Percentiles rank a stretch among this genome's conserved stretches.
Conservation (phyloP, 345 rosid species). For the Rubroshorea leprosula region DNA sequence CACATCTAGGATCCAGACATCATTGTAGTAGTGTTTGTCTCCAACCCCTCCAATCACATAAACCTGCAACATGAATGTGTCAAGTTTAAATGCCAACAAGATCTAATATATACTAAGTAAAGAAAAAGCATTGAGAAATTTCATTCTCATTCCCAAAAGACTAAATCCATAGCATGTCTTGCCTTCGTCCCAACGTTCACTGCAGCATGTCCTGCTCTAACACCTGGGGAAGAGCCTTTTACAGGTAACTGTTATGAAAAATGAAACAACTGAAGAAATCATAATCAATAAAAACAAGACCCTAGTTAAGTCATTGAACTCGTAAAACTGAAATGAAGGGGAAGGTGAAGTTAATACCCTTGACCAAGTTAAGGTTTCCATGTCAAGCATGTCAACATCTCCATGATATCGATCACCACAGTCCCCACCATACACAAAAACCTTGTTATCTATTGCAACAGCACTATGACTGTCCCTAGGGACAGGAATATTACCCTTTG, state of each 20-base stretch:
- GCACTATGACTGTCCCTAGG: constrained; percentile 72
- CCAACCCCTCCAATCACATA: constrained; percentile 71
- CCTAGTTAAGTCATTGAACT: not conserved
- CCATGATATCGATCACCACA: constrained; percentile 66
- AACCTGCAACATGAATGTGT: constrained; percentile 31
- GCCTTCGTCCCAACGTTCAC: constrained; percentile 55
- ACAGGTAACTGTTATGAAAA: constrained; percentile 34
- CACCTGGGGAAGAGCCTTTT: constrained; percentile 55
- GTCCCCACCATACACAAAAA: constrained; percentile 66
- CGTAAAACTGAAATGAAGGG: not conserved
- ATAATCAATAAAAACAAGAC: not conserved
- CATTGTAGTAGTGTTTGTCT: constrained; percentile 58
- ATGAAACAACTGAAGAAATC: constrained; percentile 1
- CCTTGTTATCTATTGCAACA: constrained; percentile 39
- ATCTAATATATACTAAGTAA: too few species aligned
- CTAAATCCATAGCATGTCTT: constrained; percentile 16
- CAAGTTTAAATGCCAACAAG: not conserved
- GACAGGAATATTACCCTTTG: constrained; percentile 54
- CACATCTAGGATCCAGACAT: constrained; percentile 59
- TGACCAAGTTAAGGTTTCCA: constrained; percentile 51
- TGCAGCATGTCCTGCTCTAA: constrained; percentile 69
- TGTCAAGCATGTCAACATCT: constrained; percentile 47
- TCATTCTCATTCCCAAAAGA: not conserved
- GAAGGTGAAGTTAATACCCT: constrained; percentile 32
- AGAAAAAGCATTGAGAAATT: too few species aligned